Percentiles rank a stretch among this genome's conserved stretches.
Evolutionary conservation across 169 alveolate genomes (phyloP).

Genomic region (Plasmodium gonderi): DNA sequence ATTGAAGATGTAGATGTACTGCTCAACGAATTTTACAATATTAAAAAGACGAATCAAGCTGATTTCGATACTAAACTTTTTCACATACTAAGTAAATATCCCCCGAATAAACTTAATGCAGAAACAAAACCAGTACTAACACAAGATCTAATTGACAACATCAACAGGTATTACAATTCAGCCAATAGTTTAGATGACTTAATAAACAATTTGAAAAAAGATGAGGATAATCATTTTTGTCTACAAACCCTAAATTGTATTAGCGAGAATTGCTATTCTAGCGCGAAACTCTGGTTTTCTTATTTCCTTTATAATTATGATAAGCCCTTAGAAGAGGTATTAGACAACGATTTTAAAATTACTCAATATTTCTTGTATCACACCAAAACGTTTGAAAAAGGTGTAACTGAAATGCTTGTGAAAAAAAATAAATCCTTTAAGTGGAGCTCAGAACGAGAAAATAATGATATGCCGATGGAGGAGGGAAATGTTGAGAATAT

Average conservation of each 20-base stretch:
- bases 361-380: conserved; percentile 46
- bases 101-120: too few relatives aligned
- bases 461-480: not conserved
- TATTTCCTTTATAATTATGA: conserved; percentile 55
- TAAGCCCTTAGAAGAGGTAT: conserved; percentile 41
- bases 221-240: conserved; percentile 22
- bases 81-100: conserved; percentile 11
- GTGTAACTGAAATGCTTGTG: conserved; percentile 62
- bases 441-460: conserved; percentile 25
- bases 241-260: conserved; percentile 2
- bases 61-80: conserved; percentile 8
- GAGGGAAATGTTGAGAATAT: conserved; percentile 48
- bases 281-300: conserved; percentile 41
- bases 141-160: conserved; percentile 24
- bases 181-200: conserved; percentile 39
- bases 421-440: conserved; percentile 60
- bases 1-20: conserved; percentile 28
- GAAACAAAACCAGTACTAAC: conserved; percentile 52
- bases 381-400: conserved; percentile 56
- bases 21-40: conserved; percentile 19
- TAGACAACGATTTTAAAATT: conserved; percentile 61
- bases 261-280: conserved; percentile 28
- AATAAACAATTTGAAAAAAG: conserved; percentile 27
- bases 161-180: conserved; percentile 23
- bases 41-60: not conserved